Percentiles rank a stretch among this genome's conserved stretches.
phyloP scores from a whole-genome alignment of 768 basidiomycete genomes.

The Panus rudis region DNA sequence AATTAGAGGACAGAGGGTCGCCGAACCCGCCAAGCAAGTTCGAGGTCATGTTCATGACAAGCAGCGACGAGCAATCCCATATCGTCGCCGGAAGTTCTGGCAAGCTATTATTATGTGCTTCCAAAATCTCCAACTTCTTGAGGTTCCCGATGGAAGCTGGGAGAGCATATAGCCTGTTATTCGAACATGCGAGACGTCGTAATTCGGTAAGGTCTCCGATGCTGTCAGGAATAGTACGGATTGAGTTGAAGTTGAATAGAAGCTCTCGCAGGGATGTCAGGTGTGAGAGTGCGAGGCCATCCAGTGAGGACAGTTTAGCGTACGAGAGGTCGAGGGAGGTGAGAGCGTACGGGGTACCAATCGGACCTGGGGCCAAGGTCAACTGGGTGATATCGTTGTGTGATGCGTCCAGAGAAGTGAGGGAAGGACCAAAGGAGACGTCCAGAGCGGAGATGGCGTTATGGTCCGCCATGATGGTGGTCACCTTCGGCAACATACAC shows the following conservation, averaged over 20 bases:
- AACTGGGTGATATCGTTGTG: slow-evolving; percentile 87
- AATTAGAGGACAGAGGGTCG: background rate
- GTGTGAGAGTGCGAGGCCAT: slow-evolving; percentile 64
- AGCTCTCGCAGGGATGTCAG: slow-evolving; percentile 66
- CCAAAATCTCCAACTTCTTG: slow-evolving; percentile 65
- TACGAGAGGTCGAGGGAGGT: slow-evolving; percentile 81
- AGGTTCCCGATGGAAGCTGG: slow-evolving; percentile 73
- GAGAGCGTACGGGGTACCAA: slow-evolving; percentile 47
- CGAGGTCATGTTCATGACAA: slow-evolving; percentile 77
- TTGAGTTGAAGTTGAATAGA: slow-evolving; percentile 79
- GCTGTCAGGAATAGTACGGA: slow-evolving; percentile 78
- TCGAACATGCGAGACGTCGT: slow-evolving; percentile 75
- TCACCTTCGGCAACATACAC: slow-evolving; percentile 61
- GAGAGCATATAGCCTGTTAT: slow-evolving; percentile 76
- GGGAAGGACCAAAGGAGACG: slow-evolving; percentile 59
- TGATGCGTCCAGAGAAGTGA: slow-evolving; percentile 66
- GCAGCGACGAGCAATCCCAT: slow-evolving; percentile 78
- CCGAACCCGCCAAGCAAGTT: slow-evolving; percentile 64
- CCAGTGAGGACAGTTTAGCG: slow-evolving; percentile 79
- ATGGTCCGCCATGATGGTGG: slow-evolving; percentile 68
- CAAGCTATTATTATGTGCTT: slow-evolving; percentile 89
- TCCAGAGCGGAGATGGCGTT: slow-evolving; percentile 80
- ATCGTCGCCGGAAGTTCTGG: slow-evolving; percentile 64
- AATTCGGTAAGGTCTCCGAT: slow-evolving; percentile 70
- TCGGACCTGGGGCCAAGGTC: slow-evolving; percentile 47